Evolutionary conservation across 441 rosid genomes (phyloP).

Genomic region (Aquilaria agallochum): DNA sequence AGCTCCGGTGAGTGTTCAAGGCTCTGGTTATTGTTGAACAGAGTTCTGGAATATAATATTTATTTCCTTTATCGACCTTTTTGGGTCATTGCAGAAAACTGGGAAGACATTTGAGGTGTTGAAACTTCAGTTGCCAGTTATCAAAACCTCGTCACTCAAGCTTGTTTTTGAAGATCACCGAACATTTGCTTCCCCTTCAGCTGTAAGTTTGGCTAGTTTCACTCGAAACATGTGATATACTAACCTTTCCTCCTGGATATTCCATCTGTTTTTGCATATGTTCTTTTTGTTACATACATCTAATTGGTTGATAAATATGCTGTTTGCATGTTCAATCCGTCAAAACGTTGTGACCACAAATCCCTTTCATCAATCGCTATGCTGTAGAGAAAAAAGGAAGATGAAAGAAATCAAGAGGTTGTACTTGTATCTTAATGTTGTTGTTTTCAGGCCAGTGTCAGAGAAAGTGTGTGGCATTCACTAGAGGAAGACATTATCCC

Average conservation of each 20-base stretch:
- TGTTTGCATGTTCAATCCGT: background rate
- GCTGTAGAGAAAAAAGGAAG: too few relatives aligned
- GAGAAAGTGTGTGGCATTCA: slow-evolving; percentile 78
- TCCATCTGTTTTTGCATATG: slow-evolving; percentile 3
- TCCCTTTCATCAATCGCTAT: too few relatives aligned
- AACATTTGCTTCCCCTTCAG: slow-evolving; percentile 81
- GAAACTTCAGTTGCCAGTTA: slow-evolving; percentile 75
- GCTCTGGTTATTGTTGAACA: too few relatives aligned
- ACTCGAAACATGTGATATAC: slow-evolving; percentile 4
- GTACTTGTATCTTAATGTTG: slow-evolving; percentile 11
- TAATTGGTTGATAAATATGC: slow-evolving; percentile 4
- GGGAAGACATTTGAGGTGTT: slow-evolving; percentile 80
- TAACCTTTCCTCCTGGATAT: slow-evolving; percentile 1
- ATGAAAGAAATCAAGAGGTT: too few relatives aligned
- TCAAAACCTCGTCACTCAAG: slow-evolving; percentile 75
- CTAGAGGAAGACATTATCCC: slow-evolving; percentile 94
- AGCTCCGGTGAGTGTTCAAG: too few relatives aligned
- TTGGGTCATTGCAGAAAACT: slow-evolving; percentile 62
- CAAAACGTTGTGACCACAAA: too few relatives aligned
- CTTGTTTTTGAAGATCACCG: slow-evolving; percentile 91
- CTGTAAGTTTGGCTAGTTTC: slow-evolving; percentile 56
- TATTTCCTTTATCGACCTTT: slow-evolving; percentile 2
- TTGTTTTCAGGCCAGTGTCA: slow-evolving; percentile 55
- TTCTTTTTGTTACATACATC: background rate
- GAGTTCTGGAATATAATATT: too few relatives aligned